Evolutionary conservation across 257 asterid genomes (phyloP).

Genomic region (Salvia miltiorrhiza): DNA sequence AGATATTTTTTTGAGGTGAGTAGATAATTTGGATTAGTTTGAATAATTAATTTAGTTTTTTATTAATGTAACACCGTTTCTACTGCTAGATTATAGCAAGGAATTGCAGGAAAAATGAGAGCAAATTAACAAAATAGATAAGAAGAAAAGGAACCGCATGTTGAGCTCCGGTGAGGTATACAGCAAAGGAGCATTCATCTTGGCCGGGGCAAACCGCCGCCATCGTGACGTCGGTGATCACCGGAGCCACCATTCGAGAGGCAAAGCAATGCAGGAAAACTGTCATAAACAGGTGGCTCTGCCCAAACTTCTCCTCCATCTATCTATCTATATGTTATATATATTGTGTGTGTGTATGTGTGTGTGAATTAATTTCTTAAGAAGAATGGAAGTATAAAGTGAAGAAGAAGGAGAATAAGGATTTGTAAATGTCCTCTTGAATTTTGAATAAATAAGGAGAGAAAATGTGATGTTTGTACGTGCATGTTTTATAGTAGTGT

Average conservation of each 20-base stretch:
- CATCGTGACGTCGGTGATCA: slow-evolving; percentile 76
- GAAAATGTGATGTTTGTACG: neutral
- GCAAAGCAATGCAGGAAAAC: slow-evolving; percentile 65
- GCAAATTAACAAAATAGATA: too few species aligned
- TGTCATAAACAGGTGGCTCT: slow-evolving; percentile 74
- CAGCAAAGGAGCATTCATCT: slow-evolving; percentile 69
- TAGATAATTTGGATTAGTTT: too few species aligned
- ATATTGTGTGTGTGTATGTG: neutral
- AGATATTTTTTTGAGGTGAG: too few species aligned
- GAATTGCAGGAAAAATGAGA: too few species aligned
- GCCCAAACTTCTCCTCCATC: slow-evolving; percentile 40
- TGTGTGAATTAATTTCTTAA: neutral
- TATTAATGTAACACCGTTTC: too few species aligned
- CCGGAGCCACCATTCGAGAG: slow-evolving; percentile 69
- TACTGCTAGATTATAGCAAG: too few species aligned
- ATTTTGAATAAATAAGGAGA: neutral
- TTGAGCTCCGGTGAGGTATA: slow-evolving; percentile 79
- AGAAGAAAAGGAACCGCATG: slow-evolving; percentile 29
- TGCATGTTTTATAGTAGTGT: neutral
- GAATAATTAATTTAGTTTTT: too few species aligned
- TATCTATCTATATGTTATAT: too few species aligned
- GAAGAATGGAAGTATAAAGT: neutral
- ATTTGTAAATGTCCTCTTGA: neutral
- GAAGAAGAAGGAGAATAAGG: neutral
- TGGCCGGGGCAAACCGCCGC: slow-evolving; percentile 76